phyloP scores from a whole-genome alignment of 208 protist species.

The Herpetomonas tarakana region DNA sequence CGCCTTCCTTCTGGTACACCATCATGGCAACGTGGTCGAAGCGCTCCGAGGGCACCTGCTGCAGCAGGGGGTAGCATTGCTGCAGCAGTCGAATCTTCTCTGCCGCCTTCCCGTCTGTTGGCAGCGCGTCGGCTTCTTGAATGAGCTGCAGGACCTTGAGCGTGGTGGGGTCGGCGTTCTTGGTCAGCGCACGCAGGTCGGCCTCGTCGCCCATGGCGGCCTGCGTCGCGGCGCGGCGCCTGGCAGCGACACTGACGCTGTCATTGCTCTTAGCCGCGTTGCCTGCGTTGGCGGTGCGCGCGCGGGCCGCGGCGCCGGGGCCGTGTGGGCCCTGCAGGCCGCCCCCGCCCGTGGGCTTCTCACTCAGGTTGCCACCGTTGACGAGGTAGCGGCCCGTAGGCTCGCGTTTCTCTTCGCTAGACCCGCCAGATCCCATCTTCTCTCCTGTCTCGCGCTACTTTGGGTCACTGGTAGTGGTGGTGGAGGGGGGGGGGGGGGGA shows the following conservation, averaged over 20 bases:
- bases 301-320: slow-evolving; percentile 9
- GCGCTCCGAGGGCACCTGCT: slow-evolving; percentile 43
- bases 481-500: too few species aligned
- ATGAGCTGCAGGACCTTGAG: slow-evolving; percentile 61
- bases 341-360: slow-evolving; percentile 7
- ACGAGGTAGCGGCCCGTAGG: slow-evolving; percentile 1
- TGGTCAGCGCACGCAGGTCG: slow-evolving; percentile 31
- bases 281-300: slow-evolving; percentile 14
- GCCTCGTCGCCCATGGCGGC: slow-evolving; percentile 20
- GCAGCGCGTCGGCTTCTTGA: slow-evolving; percentile 49
- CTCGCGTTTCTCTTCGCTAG: slow-evolving; percentile 7
- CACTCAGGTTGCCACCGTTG: not conserved
- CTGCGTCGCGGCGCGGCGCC: not conserved
- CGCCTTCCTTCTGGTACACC: slow-evolving; percentile 79
- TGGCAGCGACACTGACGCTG: not conserved
- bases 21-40: slow-evolving; percentile 71
- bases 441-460: not conserved
- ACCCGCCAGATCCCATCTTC: slow-evolving; percentile 24
- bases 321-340: slow-evolving; percentile 3
- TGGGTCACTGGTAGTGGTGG: not conserved
- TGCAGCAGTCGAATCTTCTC: slow-evolving; percentile 53
- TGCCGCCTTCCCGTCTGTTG: slow-evolving; percentile 19
- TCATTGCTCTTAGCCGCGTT: slow-evolving; percentile 4
- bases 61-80: slow-evolving; percentile 65
- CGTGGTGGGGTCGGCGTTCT: slow-evolving; percentile 48